Evolutionary conservation across 768 basidiomycete genomes (phyloP), one percentile per base, ranked within the genome.

Genomic region (Favolaschia claudopus): DNA sequence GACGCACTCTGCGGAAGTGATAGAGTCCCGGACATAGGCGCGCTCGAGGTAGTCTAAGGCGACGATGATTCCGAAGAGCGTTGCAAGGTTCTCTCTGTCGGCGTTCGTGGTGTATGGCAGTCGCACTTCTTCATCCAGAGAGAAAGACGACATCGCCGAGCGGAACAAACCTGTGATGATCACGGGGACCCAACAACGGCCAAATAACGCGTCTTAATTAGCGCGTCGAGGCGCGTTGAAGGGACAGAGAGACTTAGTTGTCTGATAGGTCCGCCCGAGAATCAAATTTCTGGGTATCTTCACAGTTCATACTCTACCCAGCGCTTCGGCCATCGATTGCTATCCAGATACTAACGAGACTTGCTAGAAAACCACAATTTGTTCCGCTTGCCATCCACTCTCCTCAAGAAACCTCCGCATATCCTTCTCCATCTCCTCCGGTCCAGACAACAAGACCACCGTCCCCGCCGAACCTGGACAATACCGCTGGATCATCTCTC

Each of bases 1-100:
- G 49, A 85, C 93, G 74, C 79, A 97, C 96, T 98, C 93, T 44
- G 88, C 87, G 3, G 92, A 89, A 19, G 89, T 89, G 55, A 99
- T 91, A 0, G 92, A 89, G 77, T 99, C 97, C 15, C 96, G 85
- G 36, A 99, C 90, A 74, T 96, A 99, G 1, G 95, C 96, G 37
- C 95, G 84, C 73, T 99, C 96, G 22, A 98, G 89, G 70, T 96
- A 98, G 68, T 99, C 95, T 12, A 99, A 79, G 3, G 91, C 86
- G 42, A 96, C 90, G 56, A 97, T 86, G 67, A 99, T 92, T 8
- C 93, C 92, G 67, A 91, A 99, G 7, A 99, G 80, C 5, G 94
- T 99, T 0, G 93, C 91, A 17, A 95, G 80, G 12, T 88, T 89
- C 71, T 98, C 97, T 46, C 96, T 81, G 68, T 97, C 95, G 7